Conservation (phyloP, 495 filamentous ascomycete species). For the Evernia prunastri region DNA sequence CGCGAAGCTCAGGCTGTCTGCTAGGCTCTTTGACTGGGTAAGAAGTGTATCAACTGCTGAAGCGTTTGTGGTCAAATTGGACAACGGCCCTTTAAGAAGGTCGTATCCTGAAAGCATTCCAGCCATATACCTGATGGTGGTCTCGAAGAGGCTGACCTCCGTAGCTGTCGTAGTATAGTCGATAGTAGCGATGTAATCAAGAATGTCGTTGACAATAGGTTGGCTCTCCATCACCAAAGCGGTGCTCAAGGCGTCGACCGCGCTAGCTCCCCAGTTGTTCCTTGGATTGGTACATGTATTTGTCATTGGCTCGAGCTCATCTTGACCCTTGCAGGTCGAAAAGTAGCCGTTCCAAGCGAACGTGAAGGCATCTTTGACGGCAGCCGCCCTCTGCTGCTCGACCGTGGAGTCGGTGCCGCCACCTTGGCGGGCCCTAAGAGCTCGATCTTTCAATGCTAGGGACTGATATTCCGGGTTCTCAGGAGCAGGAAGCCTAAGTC, state of each 20-base stretch:
- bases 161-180: slow-evolving; percentile 57
- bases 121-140: slow-evolving; percentile 80
- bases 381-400: slow-evolving; percentile 44
- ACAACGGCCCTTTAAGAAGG: slow-evolving; percentile 63
- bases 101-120: slow-evolving; percentile 80
- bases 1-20: slow-evolving; percentile 65
- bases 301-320: slow-evolving; percentile 20
- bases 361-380: slow-evolving; percentile 68
- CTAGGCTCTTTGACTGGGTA: slow-evolving; percentile 60
- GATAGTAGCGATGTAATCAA: slow-evolving; percentile 60
- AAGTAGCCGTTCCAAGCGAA: slow-evolving; percentile 76
- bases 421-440: not conserved
- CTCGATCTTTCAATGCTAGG: not conserved
- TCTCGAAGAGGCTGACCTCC: slow-evolving; percentile 74
- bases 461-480: not conserved
- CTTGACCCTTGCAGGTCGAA: slow-evolving; percentile 7
- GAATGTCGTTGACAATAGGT: slow-evolving; percentile 59
- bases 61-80: slow-evolving; percentile 42
- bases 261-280: slow-evolving; percentile 82
- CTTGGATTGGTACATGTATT: slow-evolving; percentile 36
- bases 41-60: slow-evolving; percentile 52
- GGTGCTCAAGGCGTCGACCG: slow-evolving; percentile 76
- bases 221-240: slow-evolving; percentile 69
- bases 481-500: not conserved
- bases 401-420: not conserved